Evolutionary conservation across 73 alveolate species (phyloP), one percentile per base, ranked within the genome.

Genomic region (Paramecium caudatum): DNA sequence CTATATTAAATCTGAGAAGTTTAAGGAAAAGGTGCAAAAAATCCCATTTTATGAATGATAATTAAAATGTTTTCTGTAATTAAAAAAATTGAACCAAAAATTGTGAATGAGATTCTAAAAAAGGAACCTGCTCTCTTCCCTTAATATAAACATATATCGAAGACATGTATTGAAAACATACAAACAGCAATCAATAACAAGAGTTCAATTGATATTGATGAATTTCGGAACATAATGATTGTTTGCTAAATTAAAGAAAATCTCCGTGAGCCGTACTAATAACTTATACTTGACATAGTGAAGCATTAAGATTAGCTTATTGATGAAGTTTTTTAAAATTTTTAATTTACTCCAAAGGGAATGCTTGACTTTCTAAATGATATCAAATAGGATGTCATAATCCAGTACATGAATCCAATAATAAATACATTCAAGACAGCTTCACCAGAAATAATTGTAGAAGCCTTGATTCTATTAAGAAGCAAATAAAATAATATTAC

Each of bases 251-350:
- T 55, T 21, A 55, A 55, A 55, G 46, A 37, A 19, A 55, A 55
- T 55, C 30, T 55, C n/a, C n/a, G n/a, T n/a, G n/a, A n/a, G 12
- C 80, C 80, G 13, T 55, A 55, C 30, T 15, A 55, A 55, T 55
- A 37, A 2, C 23, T 55, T 37, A 55, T 55, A 9, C 30, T 55
- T 27, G 80, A 55, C 30, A 9, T 21, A 1, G 30, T 55, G 10
- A 27, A 1, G 19, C 80, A 23, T 1, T 17, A 3, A 55, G 30
- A 55, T 25, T 4, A 21, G 23, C 80, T 55, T 23, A 25, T 55
- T 55, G 10, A 55, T 12, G 80, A 55, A 55, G 30, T 55, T 23
- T 27, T 55, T 43, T 0, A 55, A 23, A 55, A 55, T 55, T 55
- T 27, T 55, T 10, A 55, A 21, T 55, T 55, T 55, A 55, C 23